Evolutionary conservation across 495 filamentous ascomycete species (phyloP).

Genomic region (Podospora sp.): DNA sequence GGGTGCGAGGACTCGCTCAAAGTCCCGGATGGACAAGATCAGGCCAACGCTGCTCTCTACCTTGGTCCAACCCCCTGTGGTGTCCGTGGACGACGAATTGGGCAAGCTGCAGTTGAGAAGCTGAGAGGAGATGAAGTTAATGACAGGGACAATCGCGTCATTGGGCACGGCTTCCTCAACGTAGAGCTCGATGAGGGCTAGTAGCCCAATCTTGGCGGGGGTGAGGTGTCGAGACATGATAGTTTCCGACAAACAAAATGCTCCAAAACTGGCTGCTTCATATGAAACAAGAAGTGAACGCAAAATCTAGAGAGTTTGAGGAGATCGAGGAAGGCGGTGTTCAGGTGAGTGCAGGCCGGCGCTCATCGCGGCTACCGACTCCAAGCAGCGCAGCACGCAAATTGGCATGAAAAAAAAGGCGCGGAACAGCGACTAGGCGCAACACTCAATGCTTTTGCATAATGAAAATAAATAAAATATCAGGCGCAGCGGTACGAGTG

Average conservation of each 20-base stretch:
- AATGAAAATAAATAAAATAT: no score
- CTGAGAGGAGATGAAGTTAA: constrained; percentile 81
- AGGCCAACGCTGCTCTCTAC: constrained; percentile 51
- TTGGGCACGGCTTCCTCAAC: constrained; percentile 73
- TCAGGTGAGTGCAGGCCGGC: no score
- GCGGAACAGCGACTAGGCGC: no score
- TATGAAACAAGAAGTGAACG: no score
- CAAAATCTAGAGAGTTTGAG: no score
- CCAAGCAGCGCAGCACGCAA: no score
- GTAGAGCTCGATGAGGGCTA: constrained; percentile 81
- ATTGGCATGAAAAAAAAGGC: no score
- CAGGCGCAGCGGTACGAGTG: no score
- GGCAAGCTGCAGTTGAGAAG: constrained; percentile 54
- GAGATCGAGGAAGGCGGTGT: no score
- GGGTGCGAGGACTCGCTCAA: constrained; percentile 63
- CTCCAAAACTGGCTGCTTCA: no score
- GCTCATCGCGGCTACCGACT: no score
- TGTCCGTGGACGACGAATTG: constrained; percentile 16
- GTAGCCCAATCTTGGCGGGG: constrained; percentile 79
- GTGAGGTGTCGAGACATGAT: constrained; percentile 58
- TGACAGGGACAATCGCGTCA: constrained; percentile 72
- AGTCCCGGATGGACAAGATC: constrained; percentile 63
- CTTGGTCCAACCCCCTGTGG: constrained; percentile 40
- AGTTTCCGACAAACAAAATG: not conserved
- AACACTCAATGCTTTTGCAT: no score